phyloP scores from a whole-genome alignment of 352 stramenopile genomes.

The Phytophthora sansomeana region DNA sequence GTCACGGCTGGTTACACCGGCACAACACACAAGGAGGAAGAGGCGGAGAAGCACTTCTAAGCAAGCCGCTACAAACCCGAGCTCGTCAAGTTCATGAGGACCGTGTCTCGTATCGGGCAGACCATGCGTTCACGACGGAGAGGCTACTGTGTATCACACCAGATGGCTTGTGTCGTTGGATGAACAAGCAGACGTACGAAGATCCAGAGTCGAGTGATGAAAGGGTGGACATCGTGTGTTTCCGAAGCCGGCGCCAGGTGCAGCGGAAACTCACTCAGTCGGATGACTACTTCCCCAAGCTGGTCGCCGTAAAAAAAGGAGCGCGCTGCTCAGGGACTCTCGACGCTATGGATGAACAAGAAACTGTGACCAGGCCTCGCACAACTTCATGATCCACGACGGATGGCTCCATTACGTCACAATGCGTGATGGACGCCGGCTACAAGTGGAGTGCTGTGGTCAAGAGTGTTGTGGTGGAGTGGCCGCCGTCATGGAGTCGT shows the following conservation, averaged over 20 bases:
- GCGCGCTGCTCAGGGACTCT: slow-evolving; percentile 40
- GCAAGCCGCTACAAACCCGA: slow-evolving; percentile 13
- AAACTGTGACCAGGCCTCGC: slow-evolving; percentile 49
- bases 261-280: slow-evolving; percentile 19
- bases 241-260: slow-evolving; percentile 8
- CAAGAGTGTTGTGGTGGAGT: slow-evolving; percentile 45
- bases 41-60: too few species aligned
- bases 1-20: too few species aligned
- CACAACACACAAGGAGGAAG: too few species aligned
- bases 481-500: slow-evolving; percentile 38
- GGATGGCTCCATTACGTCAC: slow-evolving; percentile 43
- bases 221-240: too few species aligned
- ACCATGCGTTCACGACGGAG: neutral
- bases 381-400: slow-evolving; percentile 55
- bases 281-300: slow-evolving; percentile 37
- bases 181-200: slow-evolving; percentile 12
- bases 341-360: too few species aligned
- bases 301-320: slow-evolving; percentile 52
- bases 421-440: slow-evolving; percentile 43
- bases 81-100: slow-evolving; percentile 20
- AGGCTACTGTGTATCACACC: neutral
- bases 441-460: slow-evolving; percentile 48
- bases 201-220: too few species aligned
- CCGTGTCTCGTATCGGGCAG: neutral
- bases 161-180: slow-evolving; percentile 2